Conservation (phyloP, 2,329 filamentous ascomycete genomes). For the Xylaria arbuscula region DNA sequence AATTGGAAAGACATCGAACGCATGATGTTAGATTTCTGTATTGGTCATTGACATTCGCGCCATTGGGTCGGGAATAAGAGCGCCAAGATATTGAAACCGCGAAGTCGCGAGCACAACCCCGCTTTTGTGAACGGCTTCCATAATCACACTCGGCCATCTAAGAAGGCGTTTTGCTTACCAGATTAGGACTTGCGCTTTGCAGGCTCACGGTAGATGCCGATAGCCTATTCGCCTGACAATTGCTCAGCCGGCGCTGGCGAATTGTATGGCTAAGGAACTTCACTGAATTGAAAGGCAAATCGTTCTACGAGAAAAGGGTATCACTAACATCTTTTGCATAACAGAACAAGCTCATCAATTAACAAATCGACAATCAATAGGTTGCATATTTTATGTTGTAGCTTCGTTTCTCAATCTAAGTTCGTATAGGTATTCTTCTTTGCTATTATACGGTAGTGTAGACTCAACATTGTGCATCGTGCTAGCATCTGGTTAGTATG, state of each 20-base stretch:
- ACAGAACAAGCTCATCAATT: not conserved
- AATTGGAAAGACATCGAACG: not conserved
- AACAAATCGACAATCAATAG: not conserved
- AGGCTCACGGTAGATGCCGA: too few relatives aligned
- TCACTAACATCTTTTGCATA: not conserved
- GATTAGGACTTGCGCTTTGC: too few relatives aligned
- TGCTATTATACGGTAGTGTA: too few relatives aligned
- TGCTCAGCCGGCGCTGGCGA: not conserved
- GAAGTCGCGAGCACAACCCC: constrained; percentile 25
- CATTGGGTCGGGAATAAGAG: not conserved
- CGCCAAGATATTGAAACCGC: constrained; percentile 26
- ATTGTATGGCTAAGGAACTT: not conserved
- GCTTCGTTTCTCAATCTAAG: not conserved
- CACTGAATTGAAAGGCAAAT: not conserved
- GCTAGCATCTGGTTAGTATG: not conserved
- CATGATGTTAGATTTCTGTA: not conserved
- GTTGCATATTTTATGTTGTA: not conserved
- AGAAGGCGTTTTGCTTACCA: too few relatives aligned
- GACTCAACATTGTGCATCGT: not conserved
- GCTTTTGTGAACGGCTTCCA: constrained; percentile 15
- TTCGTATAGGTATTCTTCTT: not conserved
- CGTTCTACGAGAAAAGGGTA: not conserved
- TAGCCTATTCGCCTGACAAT: too few relatives aligned
- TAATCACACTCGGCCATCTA: constrained; percentile 22
- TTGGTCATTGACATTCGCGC: constrained; percentile 11